phyloP scores from a whole-genome alignment of 1,139 yeast species.

The Zygosaccharomyces pseudobailii region DNA sequence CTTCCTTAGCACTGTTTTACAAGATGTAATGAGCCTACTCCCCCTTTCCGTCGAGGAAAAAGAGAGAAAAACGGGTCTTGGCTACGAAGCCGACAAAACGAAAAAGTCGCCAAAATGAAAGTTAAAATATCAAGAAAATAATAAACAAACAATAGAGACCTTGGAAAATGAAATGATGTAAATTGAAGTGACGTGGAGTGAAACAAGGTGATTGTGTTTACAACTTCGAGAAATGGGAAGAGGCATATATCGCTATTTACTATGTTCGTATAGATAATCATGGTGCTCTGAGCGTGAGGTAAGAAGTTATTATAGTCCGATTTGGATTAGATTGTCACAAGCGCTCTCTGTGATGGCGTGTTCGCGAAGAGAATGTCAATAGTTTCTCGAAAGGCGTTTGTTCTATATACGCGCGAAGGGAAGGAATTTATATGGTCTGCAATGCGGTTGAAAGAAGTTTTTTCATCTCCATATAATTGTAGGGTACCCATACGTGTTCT shows the following conservation, averaged over 20 bases:
- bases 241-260: too few relatives aligned
- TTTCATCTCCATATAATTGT: conserved; percentile 65
- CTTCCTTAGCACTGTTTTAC: neutral
- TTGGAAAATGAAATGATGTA: too few relatives aligned
- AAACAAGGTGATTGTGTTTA: too few relatives aligned
- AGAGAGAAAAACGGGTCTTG: neutral
- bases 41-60: conserved; percentile 6
- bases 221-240: too few relatives aligned
- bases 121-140: neutral
- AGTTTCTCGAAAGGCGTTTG: neutral
- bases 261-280: too few relatives aligned
- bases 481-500: conserved; percentile 74
- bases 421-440: conserved; percentile 1
- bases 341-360: too few relatives aligned
- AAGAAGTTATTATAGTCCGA: too few relatives aligned
- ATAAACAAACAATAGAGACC: neutral
- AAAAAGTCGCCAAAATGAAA: neutral
- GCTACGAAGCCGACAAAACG: neutral
- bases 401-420: too few relatives aligned
- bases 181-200: neutral
- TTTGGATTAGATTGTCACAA: too few relatives aligned
- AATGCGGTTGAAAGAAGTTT: conserved; percentile 48
- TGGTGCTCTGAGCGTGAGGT: too few relatives aligned
- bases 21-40: conserved; percentile 1
- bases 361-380: neutral